A percentile compares a stretch with the other conserved stretches of the same genome.
These are phyloP conservation scores for Erodium texanum DNA, from an alignment of 441 rosid genomes.

Conservation along the genomic window DNA sequence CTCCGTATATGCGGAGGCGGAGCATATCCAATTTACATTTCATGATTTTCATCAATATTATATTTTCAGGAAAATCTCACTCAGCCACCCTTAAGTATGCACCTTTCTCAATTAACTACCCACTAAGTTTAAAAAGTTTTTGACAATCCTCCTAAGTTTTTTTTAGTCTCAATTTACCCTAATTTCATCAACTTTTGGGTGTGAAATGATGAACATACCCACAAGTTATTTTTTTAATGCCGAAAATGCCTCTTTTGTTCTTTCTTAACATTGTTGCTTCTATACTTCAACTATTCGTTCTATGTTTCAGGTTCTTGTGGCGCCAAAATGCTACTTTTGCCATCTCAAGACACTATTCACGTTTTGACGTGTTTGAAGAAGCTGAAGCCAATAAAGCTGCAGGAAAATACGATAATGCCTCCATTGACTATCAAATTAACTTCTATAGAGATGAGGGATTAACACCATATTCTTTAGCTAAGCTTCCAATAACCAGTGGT, in stretches of 20 bases:
- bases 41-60: not conserved
- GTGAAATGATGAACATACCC: too few relatives aligned
- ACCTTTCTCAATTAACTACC: too few relatives aligned
- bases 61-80: not conserved
- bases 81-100: too few relatives aligned
- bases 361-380: constrained; percentile 74
- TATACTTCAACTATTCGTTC: not conserved
- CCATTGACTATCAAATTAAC: constrained; percentile 67
- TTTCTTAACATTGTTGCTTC: not conserved
- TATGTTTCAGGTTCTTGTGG: constrained; percentile 57
- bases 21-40: not conserved
- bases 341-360: constrained; percentile 70
- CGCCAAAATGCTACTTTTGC: constrained; percentile 63
- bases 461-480: constrained; percentile 60
- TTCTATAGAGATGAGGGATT: constrained; percentile 73
- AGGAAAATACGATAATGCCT: constrained; percentile 63
- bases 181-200: too few relatives aligned
- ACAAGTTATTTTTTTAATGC: too few relatives aligned
- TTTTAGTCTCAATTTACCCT: too few relatives aligned
- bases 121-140: too few relatives aligned
- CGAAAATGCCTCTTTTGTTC: not conserved
- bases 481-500: constrained; percentile 88
- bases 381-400: constrained; percentile 96
- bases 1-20: not conserved
- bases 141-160: too few relatives aligned